Percentiles rank a stretch among this genome's conserved stretches.
These are phyloP conservation scores for Klebsormidium nitens DNA, from an alignment of 139 green algal species.

Conservation along the genomic window DNA sequence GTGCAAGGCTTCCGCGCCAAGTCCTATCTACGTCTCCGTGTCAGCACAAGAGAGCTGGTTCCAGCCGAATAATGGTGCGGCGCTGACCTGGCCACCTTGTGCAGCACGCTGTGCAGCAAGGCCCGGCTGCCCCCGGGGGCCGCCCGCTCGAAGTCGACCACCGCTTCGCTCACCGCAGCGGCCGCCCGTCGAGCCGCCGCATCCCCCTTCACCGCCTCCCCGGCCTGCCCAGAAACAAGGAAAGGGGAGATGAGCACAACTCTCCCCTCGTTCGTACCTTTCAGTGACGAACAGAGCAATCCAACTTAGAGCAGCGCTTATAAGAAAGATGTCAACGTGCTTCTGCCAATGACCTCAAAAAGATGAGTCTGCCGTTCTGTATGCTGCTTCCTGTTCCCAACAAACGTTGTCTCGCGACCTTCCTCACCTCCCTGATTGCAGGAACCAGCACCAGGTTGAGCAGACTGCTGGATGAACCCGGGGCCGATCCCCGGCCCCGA, in stretches of 20 bases:
- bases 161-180: constrained; percentile 18
- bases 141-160: constrained; percentile 9
- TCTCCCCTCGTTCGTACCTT: too few relatives aligned
- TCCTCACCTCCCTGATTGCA: constrained; percentile 21
- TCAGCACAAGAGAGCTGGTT: too few relatives aligned
- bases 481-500: too few relatives aligned
- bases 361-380: not conserved
- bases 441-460: constrained; percentile 23
- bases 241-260: not conserved
- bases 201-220: constrained; percentile 9
- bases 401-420: not conserved
- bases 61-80: too few relatives aligned
- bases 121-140: too few relatives aligned
- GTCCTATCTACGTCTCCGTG: too few relatives aligned
- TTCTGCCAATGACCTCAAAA: not conserved
- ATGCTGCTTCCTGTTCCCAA: not conserved
- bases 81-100: too few relatives aligned
- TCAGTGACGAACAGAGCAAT: too few relatives aligned
- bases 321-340: too few relatives aligned
- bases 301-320: too few relatives aligned
- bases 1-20: too few relatives aligned
- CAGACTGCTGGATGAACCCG: not conserved
- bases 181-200: constrained; percentile 7
- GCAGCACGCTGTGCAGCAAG: too few relatives aligned
- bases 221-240: not conserved